A percentile compares a stretch with the other conserved stretches of the same genome.
Evolutionary conservation across 2,329 filamentous ascomycete species (phyloP).

Genomic region (Aaosphaeria pasadenensis): DNA sequence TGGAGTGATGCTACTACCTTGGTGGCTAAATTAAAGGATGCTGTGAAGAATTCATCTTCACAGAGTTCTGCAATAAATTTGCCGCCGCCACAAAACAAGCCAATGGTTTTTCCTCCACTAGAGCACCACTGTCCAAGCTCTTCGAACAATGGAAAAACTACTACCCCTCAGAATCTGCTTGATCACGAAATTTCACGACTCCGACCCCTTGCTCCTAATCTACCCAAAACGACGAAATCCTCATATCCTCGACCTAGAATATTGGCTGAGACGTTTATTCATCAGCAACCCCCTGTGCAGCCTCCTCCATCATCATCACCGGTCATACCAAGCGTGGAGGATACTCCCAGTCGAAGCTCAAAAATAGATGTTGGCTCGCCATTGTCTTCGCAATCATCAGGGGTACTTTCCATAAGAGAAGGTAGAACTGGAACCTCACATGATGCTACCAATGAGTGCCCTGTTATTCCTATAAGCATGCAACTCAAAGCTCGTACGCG

Average conservation of each 20-base stretch:
- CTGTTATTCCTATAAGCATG: too few relatives aligned
- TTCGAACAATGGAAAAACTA: neutral
- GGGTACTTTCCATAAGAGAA: too few relatives aligned
- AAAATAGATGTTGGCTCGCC: too few relatives aligned
- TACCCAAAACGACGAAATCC: neutral
- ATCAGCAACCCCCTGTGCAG: constrained; percentile 1
- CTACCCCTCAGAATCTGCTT: neutral
- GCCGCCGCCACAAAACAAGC: neutral
- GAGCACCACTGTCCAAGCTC: too few relatives aligned
- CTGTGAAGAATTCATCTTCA: neutral
- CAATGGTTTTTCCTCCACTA: neutral
- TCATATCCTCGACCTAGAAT: constrained; percentile 13
- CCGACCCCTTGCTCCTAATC: constrained; percentile 2
- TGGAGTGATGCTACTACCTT: neutral
- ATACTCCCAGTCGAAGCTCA: too few relatives aligned
- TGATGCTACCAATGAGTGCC: too few relatives aligned
- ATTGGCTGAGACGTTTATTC: constrained; percentile 16
- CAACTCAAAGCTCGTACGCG: too few relatives aligned
- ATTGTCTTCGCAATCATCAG: too few relatives aligned
- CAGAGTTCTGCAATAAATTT: neutral
- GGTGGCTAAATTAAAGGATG: neutral
- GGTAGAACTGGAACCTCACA: too few relatives aligned
- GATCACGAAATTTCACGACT: constrained; percentile 2
- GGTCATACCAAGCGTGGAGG: too few relatives aligned
- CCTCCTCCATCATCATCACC: too few relatives aligned